Evolutionary conservation across 192 early-diverging fungal species (phyloP).

Genomic region (Helicostylum pulchrum): DNA sequence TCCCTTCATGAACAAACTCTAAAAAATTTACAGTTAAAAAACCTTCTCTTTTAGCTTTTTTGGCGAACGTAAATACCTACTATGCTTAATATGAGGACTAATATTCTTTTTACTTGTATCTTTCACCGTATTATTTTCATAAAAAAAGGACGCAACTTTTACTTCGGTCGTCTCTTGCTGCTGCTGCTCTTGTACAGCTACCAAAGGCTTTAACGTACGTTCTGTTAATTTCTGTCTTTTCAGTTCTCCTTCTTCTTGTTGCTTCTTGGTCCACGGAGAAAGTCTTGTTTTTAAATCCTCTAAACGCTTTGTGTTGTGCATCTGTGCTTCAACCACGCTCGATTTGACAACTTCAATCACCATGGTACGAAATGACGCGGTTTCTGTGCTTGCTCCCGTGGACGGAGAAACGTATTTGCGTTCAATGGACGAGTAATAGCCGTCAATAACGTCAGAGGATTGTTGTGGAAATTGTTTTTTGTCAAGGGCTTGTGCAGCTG

Average conservation of each 20-base stretch:
- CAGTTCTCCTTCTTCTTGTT: conserved; percentile 6
- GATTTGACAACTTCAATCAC: conserved; percentile 19
- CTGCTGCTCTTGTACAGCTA: neutral
- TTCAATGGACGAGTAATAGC: conserved; percentile 26
- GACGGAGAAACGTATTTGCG: conserved; percentile 28
- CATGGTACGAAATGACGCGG: conserved; percentile 28
- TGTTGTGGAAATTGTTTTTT: neutral
- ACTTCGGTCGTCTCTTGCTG: conserved; percentile 10
- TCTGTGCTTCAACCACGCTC: conserved; percentile 13
- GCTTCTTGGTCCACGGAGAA: conserved; percentile 10
- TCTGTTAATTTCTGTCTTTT: conserved; percentile 10
- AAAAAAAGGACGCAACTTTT: conserved; percentile 9
- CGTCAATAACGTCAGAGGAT: conserved; percentile 10
- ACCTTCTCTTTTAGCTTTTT: too few species aligned
- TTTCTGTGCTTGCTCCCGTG: conserved; percentile 18
- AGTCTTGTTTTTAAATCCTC: conserved; percentile 10
- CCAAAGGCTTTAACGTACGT: neutral
- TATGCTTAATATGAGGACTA: conserved; percentile 53
- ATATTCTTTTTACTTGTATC: neutral
- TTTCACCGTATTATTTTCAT: conserved; percentile 1
- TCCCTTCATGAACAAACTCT: conserved; percentile 68
- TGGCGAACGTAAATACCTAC: too few species aligned
- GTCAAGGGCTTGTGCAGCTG: neutral
- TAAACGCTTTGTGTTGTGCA: neutral
- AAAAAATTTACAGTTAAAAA: conserved; percentile 8